Evolutionary conservation across 805 yeast species (phyloP).

Genomic region (Monosporozyma unispora): DNA sequence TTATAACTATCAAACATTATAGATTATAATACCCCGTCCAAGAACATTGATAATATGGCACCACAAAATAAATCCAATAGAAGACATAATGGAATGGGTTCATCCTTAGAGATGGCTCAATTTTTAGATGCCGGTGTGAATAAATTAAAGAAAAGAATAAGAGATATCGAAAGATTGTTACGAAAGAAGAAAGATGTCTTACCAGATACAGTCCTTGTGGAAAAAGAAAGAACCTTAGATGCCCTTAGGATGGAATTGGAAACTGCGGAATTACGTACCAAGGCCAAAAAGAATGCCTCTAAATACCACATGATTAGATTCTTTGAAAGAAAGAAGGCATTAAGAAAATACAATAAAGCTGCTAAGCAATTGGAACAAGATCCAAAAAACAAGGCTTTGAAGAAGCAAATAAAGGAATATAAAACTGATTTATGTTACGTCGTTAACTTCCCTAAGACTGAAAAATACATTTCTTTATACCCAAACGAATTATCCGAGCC

Average conservation of each 20-base stretch:
- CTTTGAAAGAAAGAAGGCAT: slow-evolving; percentile 81
- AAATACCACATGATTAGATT: slow-evolving; percentile 91
- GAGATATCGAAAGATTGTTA: slow-evolving; percentile 74
- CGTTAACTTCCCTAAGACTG: slow-evolving; percentile 65
- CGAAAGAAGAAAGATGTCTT: slow-evolving; percentile 42
- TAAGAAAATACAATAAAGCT: slow-evolving; percentile 51
- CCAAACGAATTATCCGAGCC: slow-evolving; percentile 33
- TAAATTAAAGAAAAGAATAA: slow-evolving; percentile 71
- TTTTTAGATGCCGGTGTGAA: slow-evolving; percentile 35
- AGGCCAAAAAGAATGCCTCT: slow-evolving; percentile 45
- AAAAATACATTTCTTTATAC: slow-evolving; percentile 72
- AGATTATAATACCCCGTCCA: not conserved
- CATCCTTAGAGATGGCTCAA: slow-evolving; percentile 31
- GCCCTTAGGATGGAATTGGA: slow-evolving; percentile 53
- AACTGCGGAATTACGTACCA: slow-evolving; percentile 36
- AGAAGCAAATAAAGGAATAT: slow-evolving; percentile 37
- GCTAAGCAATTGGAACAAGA: slow-evolving; percentile 26
- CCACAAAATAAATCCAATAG: slow-evolving; percentile 4
- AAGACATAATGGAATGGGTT: slow-evolving; percentile 12
- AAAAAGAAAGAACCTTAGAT: slow-evolving; percentile 67
- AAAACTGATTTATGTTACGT: slow-evolving; percentile 69
- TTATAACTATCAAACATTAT: not conserved
- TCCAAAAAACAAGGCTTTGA: slow-evolving; percentile 15
- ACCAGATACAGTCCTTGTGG: slow-evolving; percentile 55
- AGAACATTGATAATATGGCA: slow-evolving; percentile 1